A percentile compares a stretch with the other conserved stretches of the same genome.
Conservation (phyloP, 2,329 filamentous ascomycete genomes). For the Eurotiales sp. region DNA sequence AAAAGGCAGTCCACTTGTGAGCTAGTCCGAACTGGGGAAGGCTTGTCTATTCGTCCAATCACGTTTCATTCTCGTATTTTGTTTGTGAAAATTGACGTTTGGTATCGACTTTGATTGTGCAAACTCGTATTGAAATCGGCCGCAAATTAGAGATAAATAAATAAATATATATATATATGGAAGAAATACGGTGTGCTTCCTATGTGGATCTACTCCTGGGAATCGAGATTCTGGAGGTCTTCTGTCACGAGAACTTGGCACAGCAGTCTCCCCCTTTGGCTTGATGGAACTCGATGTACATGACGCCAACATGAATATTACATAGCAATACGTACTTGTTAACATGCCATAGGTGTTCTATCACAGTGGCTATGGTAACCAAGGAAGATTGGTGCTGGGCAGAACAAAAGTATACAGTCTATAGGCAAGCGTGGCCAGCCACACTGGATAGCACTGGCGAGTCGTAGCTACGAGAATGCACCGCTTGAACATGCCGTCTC, state of each 20-base stretch:
- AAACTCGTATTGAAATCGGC: no score
- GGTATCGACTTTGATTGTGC: no score
- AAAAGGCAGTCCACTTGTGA: background rate
- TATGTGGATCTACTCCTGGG: slow-evolving; percentile 73
- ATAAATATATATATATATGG: no score
- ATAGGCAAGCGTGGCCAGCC: no score
- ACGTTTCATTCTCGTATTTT: no score
- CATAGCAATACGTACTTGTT: no score
- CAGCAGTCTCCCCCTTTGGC: slow-evolving; percentile 67
- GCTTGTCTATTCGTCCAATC: no score
- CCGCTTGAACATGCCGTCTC: no score
- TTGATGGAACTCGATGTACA: slow-evolving; percentile 72
- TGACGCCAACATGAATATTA: no score
- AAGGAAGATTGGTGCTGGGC: slow-evolving; percentile 49
- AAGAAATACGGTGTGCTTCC: slow-evolving; percentile 80
- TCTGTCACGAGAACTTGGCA: slow-evolving; percentile 79
- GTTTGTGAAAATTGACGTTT: background rate
- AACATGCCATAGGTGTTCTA: slow-evolving; percentile 66
- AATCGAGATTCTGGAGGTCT: slow-evolving; percentile 70
- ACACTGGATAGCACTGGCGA: no score
- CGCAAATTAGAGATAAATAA: no score
- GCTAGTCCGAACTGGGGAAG: background rate
- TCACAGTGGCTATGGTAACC: slow-evolving; percentile 75
- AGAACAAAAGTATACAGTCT: slow-evolving; percentile 68
- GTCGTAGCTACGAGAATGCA: no score